Evolutionary conservation across 768 basidiomycete genomes (phyloP).

Genomic region (Trametes sanguinea): DNA sequence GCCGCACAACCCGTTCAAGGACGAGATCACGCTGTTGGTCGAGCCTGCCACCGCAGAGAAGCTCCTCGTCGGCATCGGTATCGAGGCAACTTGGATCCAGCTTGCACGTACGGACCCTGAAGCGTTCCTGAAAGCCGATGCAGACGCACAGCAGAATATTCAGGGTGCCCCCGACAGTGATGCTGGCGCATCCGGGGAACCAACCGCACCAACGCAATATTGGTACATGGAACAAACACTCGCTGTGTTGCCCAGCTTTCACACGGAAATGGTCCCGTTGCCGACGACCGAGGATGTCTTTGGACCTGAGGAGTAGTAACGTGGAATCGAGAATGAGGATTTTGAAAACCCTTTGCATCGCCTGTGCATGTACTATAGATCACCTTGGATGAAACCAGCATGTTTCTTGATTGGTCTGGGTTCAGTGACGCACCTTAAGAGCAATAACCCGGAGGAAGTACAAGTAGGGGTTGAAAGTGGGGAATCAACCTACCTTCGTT

Average conservation of each 20-base stretch:
- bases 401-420: too few species aligned
- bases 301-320: background rate
- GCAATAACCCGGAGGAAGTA: too few species aligned
- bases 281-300: slow-evolving; percentile 20
- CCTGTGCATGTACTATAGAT: background rate
- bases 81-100: slow-evolving; percentile 72
- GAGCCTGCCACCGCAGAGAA: slow-evolving; percentile 45
- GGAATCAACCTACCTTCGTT: background rate
- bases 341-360: background rate
- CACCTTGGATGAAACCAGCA: too few species aligned
- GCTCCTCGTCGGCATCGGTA: slow-evolving; percentile 55
- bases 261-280: slow-evolving; percentile 34
- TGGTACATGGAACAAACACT: slow-evolving; percentile 66
- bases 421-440: too few species aligned
- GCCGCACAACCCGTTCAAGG: slow-evolving; percentile 53
- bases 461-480: too few species aligned
- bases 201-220: slow-evolving; percentile 35
- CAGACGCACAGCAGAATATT: background rate
- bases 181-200: slow-evolving; percentile 26
- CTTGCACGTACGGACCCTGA: slow-evolving; percentile 44
- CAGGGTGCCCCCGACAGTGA: slow-evolving; percentile 26
- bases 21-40: slow-evolving; percentile 62
- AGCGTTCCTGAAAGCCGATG: slow-evolving; percentile 11
- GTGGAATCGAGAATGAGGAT: background rate
- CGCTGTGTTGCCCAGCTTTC: slow-evolving; percentile 56